phyloP scores from a whole-genome alignment of 1,284 basidiomycete genomes.

The Ceratobasidium theobromae region DNA sequence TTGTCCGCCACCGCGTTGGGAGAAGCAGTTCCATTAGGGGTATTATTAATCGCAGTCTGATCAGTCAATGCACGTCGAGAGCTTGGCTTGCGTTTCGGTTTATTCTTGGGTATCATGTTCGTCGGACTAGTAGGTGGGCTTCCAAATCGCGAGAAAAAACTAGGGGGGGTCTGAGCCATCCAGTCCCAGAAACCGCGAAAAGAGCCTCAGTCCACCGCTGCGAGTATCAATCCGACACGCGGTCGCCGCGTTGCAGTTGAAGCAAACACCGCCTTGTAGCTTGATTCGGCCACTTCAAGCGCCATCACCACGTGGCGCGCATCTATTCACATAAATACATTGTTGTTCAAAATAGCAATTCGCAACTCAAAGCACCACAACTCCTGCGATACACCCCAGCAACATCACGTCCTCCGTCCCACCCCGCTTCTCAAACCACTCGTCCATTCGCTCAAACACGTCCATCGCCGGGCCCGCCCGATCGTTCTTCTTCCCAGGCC shows the following conservation, averaged over 20 bases:
- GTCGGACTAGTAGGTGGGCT: neutral
- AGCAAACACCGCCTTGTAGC: too few relatives aligned
- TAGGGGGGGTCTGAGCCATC: slow-evolving; percentile 18
- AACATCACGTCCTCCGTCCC: slow-evolving; percentile 66
- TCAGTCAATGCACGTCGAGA: neutral
- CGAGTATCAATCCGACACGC: too few relatives aligned
- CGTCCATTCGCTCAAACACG: slow-evolving; percentile 66
- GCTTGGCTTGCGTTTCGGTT: slow-evolving; percentile 17
- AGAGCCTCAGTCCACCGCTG: neutral
- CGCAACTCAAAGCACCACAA: neutral
- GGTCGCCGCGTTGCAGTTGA: neutral
- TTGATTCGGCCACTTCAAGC: neutral
- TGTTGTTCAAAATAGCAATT: too few relatives aligned
- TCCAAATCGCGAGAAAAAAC: slow-evolving; percentile 26
- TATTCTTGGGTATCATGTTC: neutral
- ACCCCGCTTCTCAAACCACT: slow-evolving; percentile 59
- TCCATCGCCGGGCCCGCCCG: slow-evolving; percentile 58
- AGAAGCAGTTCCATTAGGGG: neutral
- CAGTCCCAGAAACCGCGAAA: neutral
- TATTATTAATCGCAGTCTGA: neutral
- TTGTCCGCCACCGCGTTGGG: neutral
- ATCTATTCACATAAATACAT: neutral
- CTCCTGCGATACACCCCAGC: slow-evolving; percentile 67
- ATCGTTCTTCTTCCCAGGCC: slow-evolving; percentile 69
- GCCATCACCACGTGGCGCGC: neutral